phyloP scores from a whole-genome alignment of 345 rosid species.

The Corymbia maculata region DNA sequence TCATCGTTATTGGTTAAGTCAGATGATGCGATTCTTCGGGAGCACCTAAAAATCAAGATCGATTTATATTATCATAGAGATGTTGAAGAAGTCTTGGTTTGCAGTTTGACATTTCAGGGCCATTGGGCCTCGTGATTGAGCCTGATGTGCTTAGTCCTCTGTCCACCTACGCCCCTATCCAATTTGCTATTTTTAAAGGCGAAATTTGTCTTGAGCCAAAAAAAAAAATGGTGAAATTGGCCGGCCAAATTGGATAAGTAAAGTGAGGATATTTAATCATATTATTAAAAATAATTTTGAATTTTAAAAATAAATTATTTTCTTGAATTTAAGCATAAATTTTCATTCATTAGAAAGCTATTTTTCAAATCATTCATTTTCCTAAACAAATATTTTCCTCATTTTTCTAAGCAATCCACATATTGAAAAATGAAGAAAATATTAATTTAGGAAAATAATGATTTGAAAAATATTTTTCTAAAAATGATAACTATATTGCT shows the following conservation, averaged over 20 bases:
- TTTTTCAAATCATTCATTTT: too few relatives aligned
- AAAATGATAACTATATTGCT: neutral
- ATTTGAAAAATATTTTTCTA: neutral
- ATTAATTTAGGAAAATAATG: neutral
- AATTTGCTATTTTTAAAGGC: neutral
- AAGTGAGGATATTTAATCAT: neutral
- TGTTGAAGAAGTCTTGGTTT: neutral
- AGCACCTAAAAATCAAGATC: neutral
- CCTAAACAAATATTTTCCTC: too few relatives aligned
- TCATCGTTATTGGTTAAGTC: neutral
- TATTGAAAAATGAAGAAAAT: too few relatives aligned
- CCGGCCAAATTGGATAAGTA: neutral
- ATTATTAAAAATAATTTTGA: fast-evolving
- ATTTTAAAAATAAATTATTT: fast-evolving
- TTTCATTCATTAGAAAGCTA: neutral
- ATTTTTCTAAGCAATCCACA: too few relatives aligned
- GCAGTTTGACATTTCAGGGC: neutral
- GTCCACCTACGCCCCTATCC: neutral
- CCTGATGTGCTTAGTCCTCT: neutral
- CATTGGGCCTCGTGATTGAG: neutral
- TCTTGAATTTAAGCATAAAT: neutral
- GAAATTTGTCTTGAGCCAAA: neutral
- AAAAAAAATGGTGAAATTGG: too few relatives aligned
- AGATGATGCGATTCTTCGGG: neutral
- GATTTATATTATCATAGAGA: neutral